phyloP scores from a whole-genome alignment of 192 early-diverging fungal genomes.

The Coemansia sp. region DNA sequence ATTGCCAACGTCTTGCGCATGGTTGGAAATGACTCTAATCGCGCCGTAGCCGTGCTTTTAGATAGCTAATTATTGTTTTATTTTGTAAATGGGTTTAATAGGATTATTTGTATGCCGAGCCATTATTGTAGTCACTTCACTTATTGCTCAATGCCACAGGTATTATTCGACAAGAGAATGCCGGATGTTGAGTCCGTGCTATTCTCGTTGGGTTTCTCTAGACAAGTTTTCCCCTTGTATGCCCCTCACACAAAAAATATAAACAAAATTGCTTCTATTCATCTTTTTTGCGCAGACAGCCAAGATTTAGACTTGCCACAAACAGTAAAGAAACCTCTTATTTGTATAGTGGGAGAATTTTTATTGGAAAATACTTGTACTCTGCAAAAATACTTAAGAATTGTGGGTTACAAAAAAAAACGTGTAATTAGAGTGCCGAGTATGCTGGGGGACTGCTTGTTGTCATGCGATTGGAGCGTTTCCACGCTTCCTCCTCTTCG shows the following conservation, averaged over 20 bases:
- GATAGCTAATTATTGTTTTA: background rate
- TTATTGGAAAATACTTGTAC: constrained; percentile 1
- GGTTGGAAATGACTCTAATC: constrained; percentile 5
- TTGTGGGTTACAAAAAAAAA: background rate
- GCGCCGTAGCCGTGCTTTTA: background rate
- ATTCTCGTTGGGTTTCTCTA: background rate
- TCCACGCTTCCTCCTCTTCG: background rate
- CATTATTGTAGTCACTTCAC: constrained; percentile 28
- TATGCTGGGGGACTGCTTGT: background rate
- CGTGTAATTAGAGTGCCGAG: background rate
- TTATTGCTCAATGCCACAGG: constrained; percentile 29
- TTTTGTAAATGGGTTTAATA: background rate
- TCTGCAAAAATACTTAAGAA: too few relatives aligned
- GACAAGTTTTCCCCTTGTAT: constrained; percentile 13
- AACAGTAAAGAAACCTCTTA: background rate
- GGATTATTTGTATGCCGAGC: constrained; percentile 18
- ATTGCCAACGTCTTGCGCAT: background rate
- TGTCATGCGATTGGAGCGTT: background rate
- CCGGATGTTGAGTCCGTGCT: background rate
- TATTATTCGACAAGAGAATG: constrained; percentile 10
- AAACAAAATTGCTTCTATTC: background rate
- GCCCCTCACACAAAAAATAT: background rate
- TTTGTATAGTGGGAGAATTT: background rate
- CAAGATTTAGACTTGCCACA: constrained; percentile 15
- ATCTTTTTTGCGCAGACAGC: background rate